Base-by-base conservation (phyloP, 208 protist species). In the Leishmania amazonensis region DNA sequence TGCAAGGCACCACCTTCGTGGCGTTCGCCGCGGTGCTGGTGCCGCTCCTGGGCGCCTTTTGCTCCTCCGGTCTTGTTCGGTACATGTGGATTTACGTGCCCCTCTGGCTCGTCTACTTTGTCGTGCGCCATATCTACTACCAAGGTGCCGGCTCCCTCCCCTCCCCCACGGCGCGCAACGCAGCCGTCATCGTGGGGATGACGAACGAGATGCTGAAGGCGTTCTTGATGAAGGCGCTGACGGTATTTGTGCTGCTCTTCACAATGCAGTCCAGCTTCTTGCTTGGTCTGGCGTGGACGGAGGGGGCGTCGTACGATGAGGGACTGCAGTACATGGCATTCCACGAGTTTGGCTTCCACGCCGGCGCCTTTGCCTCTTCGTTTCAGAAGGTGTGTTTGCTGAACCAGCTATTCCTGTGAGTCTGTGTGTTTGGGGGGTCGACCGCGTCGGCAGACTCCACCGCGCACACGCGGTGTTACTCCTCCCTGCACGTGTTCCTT, bases 1-100 rank as follows among this genome's bases (percentile, higher is more conserved):
- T 92, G 76, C 91, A 94, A 68, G 88, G 89, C 58, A 83, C 85
- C 40, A 84, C 79, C 53, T 94, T 94, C 75, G 90, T 94, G 74
- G 81, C 83, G 7, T 91, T 93, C 67, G 75, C 88, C 5, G 85
- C 89, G 17, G 83, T 93, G 51, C 57, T 93, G 19, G 70, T 94
- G 19, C 91, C 91, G 40, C 75, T 89, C 45, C 73, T 89, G 3
- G 8, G 87, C 45, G 75, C 85, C 0, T 91, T 93, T 45, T 93
- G 91, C 72, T 15, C 90, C 28, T 35, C 75, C 0, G 89, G 86
- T 5, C 13, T 85, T 15, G 60, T 88, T 1, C 68, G 60, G 1
- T 91, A 92, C 80, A 0, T 84, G 3, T 92, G 88, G 89, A 11
- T 91, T 15, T 90, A 91, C 73, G 54, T 76, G 31, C 80, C 80